phyloP scores from a whole-genome alignment of 306 rosid species.

The Alnus glutinosa region DNA sequence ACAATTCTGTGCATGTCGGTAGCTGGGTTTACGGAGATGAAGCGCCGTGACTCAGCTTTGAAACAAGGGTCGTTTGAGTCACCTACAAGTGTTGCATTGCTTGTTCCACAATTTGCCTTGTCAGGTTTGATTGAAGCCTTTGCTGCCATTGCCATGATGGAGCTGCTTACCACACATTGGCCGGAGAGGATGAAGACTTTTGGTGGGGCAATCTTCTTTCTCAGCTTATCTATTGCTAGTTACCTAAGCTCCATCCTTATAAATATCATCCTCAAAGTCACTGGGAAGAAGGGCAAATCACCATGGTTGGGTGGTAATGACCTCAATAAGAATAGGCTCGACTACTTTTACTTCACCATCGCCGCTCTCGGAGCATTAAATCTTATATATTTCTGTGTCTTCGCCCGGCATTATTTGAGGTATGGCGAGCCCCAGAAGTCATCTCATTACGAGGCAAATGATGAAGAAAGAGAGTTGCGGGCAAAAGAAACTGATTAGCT shows the following conservation, averaged over 20 bases:
- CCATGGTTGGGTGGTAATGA: conserved; percentile 64
- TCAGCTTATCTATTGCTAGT: conserved; percentile 47
- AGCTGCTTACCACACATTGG: conserved; percentile 49
- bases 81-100: conserved; percentile 36
- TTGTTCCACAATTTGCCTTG: conserved; percentile 55
- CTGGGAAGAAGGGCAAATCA: conserved; percentile 15
- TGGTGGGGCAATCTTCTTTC: conserved; percentile 61
- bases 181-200: conserved; percentile 63
- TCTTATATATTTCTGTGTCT: conserved; percentile 44
- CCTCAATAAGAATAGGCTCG: conserved; percentile 60
- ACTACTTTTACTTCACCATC: conserved; percentile 54
- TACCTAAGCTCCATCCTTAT: conserved; percentile 39
- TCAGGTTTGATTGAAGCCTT: conserved; percentile 57
- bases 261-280: conserved; percentile 17
- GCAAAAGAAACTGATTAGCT: neutral
- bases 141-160: conserved; percentile 63
- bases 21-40: conserved; percentile 41
- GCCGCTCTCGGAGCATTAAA: conserved; percentile 42
- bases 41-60: conserved; percentile 38
- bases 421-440: conserved; percentile 3
- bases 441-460: neutral
- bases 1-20: conserved; percentile 51
- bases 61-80: conserved; percentile 34
- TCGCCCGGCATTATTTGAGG: conserved; percentile 35
- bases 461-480: conserved; percentile 20